These are phyloP conservation scores for Aquilaria yunnanensis DNA, from an alignment of 345 rosid genomes.

Conservation along the genomic window DNA sequence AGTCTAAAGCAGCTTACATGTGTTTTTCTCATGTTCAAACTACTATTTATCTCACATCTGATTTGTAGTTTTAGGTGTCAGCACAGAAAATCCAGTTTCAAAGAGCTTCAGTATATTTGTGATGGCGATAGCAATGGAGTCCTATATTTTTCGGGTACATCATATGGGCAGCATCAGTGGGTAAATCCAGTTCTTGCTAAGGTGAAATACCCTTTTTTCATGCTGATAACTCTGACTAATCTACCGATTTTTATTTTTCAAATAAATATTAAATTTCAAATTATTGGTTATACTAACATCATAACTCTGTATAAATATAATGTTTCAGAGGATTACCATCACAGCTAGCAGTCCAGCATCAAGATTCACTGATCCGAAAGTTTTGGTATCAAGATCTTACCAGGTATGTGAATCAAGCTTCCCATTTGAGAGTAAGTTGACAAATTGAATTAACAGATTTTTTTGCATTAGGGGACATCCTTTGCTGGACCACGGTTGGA, in stretches of 20 bases:
- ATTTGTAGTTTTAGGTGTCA: slow-evolving; percentile 51
- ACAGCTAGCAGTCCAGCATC: slow-evolving; percentile 82
- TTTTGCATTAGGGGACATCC: slow-evolving; percentile 59
- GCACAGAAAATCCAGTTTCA: slow-evolving; percentile 82
- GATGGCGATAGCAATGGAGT: slow-evolving; percentile 99
- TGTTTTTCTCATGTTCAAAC: background rate
- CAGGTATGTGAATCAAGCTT: slow-evolving; percentile 37
- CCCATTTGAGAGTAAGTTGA: background rate
- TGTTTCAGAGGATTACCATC: slow-evolving; percentile 60
- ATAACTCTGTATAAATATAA: slow-evolving; percentile 9
- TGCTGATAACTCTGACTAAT: too few species aligned
- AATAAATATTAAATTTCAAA: background rate
- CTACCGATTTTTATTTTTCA: background rate
- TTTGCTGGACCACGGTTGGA: slow-evolving; percentile 85
- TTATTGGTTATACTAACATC: background rate
- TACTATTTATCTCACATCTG: background rate
- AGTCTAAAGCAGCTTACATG: too few species aligned
- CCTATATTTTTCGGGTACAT: slow-evolving; percentile 78
- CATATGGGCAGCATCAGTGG: slow-evolving; percentile 92
- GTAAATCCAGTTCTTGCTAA: slow-evolving; percentile 88
- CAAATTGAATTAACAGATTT: slow-evolving; percentile 1
- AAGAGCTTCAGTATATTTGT: slow-evolving; percentile 93
- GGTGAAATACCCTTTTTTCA: slow-evolving; percentile 30
- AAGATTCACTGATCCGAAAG: slow-evolving; percentile 85
- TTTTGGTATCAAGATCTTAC: slow-evolving; percentile 74